Conservation (phyloP, 1,284 basidiomycete species). For the Ustilago sp. region DNA sequence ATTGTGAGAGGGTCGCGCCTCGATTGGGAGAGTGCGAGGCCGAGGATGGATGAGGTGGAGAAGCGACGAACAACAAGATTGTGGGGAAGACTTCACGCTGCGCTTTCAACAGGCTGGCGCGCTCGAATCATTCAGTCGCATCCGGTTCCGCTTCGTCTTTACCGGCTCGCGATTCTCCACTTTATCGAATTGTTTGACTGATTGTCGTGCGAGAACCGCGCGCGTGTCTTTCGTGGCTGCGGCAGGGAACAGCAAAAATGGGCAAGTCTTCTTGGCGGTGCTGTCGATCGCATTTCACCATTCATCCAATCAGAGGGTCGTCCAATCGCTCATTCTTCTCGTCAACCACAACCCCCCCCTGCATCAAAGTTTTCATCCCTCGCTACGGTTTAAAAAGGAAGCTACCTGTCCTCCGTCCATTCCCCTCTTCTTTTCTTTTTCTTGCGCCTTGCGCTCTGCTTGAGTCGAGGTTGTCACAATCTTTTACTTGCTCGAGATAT, state of each 20-base stretch:
- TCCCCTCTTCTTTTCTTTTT: conserved; percentile 3
- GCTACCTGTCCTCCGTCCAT: neutral
- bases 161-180: conserved; percentile 1
- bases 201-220: conserved; percentile 27
- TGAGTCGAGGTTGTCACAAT: conserved; percentile 30
- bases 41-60: conserved; percentile 6
- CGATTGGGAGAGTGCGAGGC: neutral
- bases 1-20: neutral
- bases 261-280: neutral
- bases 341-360: neutral
- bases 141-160: conserved; percentile 30
- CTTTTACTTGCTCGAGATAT: neutral
- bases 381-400: conserved; percentile 1
- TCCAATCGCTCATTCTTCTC: neutral
- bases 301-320: conserved; percentile 39
- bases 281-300: conserved; percentile 33
- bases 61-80: conserved; percentile 8
- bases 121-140: conserved; percentile 17
- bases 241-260: neutral
- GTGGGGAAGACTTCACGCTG: conserved; percentile 25
- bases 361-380: conserved; percentile 21
- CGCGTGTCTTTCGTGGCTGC: neutral
- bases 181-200: neutral
- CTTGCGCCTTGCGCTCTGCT: conserved; percentile 29
- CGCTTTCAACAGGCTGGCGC: conserved; percentile 31